phyloP scores from a whole-genome alignment of 768 basidiomycete genomes.

The Boletus reticulatus region DNA sequence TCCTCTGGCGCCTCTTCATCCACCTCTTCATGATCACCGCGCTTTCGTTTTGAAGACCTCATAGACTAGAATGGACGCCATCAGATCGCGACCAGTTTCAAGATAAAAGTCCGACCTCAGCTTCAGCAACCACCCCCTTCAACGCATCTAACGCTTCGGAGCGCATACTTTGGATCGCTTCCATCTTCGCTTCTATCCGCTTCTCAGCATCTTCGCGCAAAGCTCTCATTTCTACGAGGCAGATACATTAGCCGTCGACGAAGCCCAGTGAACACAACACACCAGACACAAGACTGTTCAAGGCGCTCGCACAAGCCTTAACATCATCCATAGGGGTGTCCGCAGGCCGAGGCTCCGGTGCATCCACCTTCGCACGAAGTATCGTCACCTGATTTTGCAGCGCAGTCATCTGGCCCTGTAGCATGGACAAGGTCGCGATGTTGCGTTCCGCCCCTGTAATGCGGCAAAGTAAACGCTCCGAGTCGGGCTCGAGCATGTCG shows the following conservation, averaged over 20 bases:
- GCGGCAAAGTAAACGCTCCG: constrained; percentile 28
- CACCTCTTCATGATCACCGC: constrained; percentile 39
- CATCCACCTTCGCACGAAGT: constrained; percentile 22
- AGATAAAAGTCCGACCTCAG: constrained; percentile 26
- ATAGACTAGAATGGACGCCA: constrained; percentile 24
- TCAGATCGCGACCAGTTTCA: constrained; percentile 19
- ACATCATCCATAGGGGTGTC: constrained; percentile 22
- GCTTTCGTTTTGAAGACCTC: constrained; percentile 63
- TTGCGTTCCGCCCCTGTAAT: constrained; percentile 29
- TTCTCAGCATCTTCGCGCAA: constrained; percentile 42
- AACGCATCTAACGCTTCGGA: constrained; percentile 38
- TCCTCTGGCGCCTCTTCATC: constrained; percentile 1
- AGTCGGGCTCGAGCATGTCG: constrained; percentile 37
- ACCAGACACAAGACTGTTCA: constrained; percentile 46
- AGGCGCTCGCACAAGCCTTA: constrained; percentile 31
- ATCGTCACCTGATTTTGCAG: constrained; percentile 20
- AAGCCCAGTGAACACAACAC: constrained; percentile 5
- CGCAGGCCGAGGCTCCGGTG: constrained; percentile 1
- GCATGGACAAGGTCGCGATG: constrained; percentile 27
- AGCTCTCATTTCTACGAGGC: constrained; percentile 41
- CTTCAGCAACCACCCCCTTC: constrained; percentile 34
- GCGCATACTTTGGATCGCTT: constrained; percentile 41
- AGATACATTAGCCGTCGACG: neutral
- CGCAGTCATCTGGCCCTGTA: constrained; percentile 24
- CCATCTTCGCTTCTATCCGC: constrained; percentile 47